Evolutionary conservation across 176 grass and related monocot species (phyloP).

Genomic region (Paspalum notatum): DNA sequence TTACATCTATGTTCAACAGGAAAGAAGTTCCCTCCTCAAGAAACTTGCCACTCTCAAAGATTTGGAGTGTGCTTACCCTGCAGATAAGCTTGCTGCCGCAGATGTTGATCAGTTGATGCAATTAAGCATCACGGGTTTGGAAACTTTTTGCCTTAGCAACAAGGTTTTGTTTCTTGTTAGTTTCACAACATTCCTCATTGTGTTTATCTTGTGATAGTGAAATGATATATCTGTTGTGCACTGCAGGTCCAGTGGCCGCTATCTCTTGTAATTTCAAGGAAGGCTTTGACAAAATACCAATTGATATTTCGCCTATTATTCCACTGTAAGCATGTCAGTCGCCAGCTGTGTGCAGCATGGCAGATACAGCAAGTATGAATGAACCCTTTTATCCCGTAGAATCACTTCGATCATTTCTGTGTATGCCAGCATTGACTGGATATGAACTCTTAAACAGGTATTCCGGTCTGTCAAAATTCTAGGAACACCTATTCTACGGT

Average conservation of each 20-base stretch:
- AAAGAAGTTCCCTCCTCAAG: conserved; percentile 86
- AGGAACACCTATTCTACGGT: conserved; percentile 75
- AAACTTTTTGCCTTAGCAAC: conserved; percentile 83
- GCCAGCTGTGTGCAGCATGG: conserved; percentile 87
- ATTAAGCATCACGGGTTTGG: conserved; percentile 83
- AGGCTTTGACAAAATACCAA: conserved; percentile 96
- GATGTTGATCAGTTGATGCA: conserved; percentile 57
- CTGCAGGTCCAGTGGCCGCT: conserved; percentile 96
- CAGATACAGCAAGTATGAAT: conserved; percentile 87
- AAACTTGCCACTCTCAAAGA: conserved; percentile 79
- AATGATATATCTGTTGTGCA: conserved; percentile 24
- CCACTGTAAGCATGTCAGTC: conserved; percentile 96
- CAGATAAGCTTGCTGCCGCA: conserved; percentile 55
- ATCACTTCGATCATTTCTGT: conserved; percentile 28
- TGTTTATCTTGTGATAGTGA: conserved; percentile 15
- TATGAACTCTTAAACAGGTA: conserved; percentile 57
- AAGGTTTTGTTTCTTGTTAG: conserved; percentile 62
- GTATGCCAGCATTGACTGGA: conserved; percentile 25
- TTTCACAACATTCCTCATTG: conserved; percentile 13
- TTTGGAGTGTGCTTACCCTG: conserved; percentile 62
- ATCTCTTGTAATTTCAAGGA: conserved; percentile 95
- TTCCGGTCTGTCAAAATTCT: conserved; percentile 83
- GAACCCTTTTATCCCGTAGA: conserved; percentile 2
- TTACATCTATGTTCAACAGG: conserved; percentile 57
- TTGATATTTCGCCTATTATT: conserved; percentile 94